Percentiles rank a stretch among this genome's conserved stretches.
Evolutionary conservation across 305 asterid genomes (phyloP).

Genomic region (Solanum aculeatissimum): DNA sequence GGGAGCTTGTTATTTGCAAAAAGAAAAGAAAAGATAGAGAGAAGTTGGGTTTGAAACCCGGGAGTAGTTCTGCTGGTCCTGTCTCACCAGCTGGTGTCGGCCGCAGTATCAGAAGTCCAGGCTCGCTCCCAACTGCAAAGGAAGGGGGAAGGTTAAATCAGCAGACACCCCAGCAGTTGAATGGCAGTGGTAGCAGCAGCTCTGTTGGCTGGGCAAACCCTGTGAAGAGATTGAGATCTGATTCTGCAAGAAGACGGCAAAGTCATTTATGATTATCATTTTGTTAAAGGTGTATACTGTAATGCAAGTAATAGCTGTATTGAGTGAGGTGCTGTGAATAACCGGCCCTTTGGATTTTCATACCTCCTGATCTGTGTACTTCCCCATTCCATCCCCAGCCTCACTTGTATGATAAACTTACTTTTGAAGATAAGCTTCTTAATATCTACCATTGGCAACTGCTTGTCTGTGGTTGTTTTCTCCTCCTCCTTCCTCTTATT

Average conservation of each 20-base stretch:
- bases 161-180: conserved; percentile 33
- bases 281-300: conserved; percentile 1
- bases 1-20: conserved; percentile 89
- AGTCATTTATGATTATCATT: conserved; percentile 48
- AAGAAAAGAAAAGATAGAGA: conserved; percentile 96
- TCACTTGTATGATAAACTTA: conserved; percentile 1
- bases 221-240: conserved; percentile 86
- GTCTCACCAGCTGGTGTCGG: conserved; percentile 56
- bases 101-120: conserved; percentile 53
- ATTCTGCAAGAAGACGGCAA: conserved; percentile 78
- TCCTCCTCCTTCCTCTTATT: neutral
- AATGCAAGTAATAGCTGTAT: neutral
- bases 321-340: conserved; percentile 9
- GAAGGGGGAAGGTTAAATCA: conserved; percentile 33
- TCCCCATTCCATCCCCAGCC: neutral
- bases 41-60: conserved; percentile 40
- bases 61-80: conserved; percentile 48
- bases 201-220: conserved; percentile 96
- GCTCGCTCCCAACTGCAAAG: conserved; percentile 26
- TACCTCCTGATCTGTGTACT: neutral
- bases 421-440: neutral
- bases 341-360: conserved; percentile 11
- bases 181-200: conserved; percentile 41
- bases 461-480: neutral
- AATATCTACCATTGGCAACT: neutral